These are phyloP conservation scores for Drechslerella dactyloides DNA, from an alignment of 2,329 filamentous ascomycete genomes.

Conservation along the genomic window DNA sequence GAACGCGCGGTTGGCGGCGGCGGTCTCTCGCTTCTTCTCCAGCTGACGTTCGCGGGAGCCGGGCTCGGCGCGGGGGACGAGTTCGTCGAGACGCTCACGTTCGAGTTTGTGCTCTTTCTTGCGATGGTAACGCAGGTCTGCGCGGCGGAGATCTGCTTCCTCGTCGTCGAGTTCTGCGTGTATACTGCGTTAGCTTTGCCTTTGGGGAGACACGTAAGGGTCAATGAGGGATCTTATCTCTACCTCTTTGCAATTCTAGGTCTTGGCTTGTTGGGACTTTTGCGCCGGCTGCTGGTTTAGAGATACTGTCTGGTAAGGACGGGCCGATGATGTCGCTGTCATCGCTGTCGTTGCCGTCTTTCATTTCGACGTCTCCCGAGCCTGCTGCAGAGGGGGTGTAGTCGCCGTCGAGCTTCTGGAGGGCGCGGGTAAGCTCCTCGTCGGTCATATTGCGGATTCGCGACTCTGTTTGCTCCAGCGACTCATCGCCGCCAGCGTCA, in stretches of 20 bases:
- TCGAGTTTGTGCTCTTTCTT: conserved; percentile 70
- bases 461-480: conserved; percentile 21
- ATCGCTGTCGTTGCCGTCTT: conserved; percentile 57
- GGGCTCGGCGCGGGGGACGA: conserved; percentile 80
- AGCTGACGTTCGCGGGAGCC: conserved; percentile 82
- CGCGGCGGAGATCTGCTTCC: conserved; percentile 59
- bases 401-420: conserved; percentile 30
- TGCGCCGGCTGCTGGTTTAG: conserved; percentile 61
- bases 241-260: conserved; percentile 65
- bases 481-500: conserved; percentile 14
- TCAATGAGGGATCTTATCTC: conserved; percentile 55
- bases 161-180: conserved; percentile 62
- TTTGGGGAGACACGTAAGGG: neutral
- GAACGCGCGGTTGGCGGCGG: conserved; percentile 76
- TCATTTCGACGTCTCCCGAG: conserved; percentile 22
- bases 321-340: conserved; percentile 68
- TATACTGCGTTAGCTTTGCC: conserved; percentile 55
- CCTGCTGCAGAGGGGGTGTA: conserved; percentile 30
- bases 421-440: conserved; percentile 33
- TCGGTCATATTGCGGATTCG: conserved; percentile 44
- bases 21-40: conserved; percentile 79
- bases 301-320: conserved; percentile 55
- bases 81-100: conserved; percentile 77
- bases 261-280: conserved; percentile 76
- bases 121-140: conserved; percentile 68